Conservation (phyloP, 2,329 filamentous ascomycete species). For the Penicillium sp. region DNA sequence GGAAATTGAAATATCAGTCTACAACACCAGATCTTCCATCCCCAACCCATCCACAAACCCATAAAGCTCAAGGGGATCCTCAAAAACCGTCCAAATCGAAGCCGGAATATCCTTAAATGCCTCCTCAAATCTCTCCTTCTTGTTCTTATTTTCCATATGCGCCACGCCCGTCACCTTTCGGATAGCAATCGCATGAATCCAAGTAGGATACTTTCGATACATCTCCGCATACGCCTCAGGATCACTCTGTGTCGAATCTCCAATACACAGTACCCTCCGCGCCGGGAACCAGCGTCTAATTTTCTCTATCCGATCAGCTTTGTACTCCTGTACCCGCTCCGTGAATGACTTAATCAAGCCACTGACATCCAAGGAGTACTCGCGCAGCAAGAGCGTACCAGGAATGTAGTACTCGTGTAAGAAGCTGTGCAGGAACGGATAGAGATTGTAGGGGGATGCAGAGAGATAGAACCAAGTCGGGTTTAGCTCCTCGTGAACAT, state of each 20-base stretch:
- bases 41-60: slow-evolving; percentile 32
- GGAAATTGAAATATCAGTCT: background rate
- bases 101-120: slow-evolving; percentile 76
- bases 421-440: slow-evolving; percentile 80
- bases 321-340: slow-evolving; percentile 80
- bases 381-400: slow-evolving; percentile 80
- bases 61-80: slow-evolving; percentile 67
- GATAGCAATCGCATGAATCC: slow-evolving; percentile 83
- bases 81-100: slow-evolving; percentile 78
- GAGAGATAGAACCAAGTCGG: slow-evolving; percentile 92
- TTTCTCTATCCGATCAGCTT: slow-evolving; percentile 75
- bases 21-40: slow-evolving; percentile 18
- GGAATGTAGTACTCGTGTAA: slow-evolving; percentile 68
- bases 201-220: slow-evolving; percentile 67
- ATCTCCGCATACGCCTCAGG: slow-evolving; percentile 86
- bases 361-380: slow-evolving; percentile 78
- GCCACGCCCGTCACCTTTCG: slow-evolving; percentile 78
- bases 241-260: slow-evolving; percentile 88
- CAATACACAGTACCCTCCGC: slow-evolving; percentile 78
- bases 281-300: slow-evolving; percentile 77
- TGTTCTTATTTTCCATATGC: slow-evolving; percentile 73
- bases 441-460: slow-evolving; percentile 91
- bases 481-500: slow-evolving; percentile 58
- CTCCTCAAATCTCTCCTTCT: slow-evolving; percentile 72
- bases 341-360: slow-evolving; percentile 80